Percentiles rank a stretch among this genome's conserved stretches.
Conservation (phyloP, 2,329 filamentous ascomycete species). For the Dryadomyces sulphureus region DNA sequence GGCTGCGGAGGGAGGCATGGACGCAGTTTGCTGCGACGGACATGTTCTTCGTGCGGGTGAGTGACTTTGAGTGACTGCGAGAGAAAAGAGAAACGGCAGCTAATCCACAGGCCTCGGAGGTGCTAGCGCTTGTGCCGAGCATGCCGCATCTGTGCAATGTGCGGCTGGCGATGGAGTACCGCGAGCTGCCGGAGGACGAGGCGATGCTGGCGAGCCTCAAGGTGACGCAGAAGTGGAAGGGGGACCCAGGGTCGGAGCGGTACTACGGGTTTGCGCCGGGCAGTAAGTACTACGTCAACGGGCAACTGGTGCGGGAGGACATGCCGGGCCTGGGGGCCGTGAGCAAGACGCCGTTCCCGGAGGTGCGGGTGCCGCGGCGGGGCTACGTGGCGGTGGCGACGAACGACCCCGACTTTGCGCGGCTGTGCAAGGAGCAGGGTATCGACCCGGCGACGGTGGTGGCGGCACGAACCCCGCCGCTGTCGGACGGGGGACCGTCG, state of each 20-base stretch:
- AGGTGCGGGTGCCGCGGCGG: slow-evolving; percentile 38
- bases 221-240: slow-evolving; percentile 39
- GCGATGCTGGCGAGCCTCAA: slow-evolving; percentile 26
- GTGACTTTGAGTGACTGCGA: slow-evolving; percentile 7
- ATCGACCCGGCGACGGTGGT: slow-evolving; percentile 19
- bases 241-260: slow-evolving; percentile 38
- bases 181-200: slow-evolving; percentile 40
- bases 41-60: slow-evolving; percentile 54
- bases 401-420: slow-evolving; percentile 41
- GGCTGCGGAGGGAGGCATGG: slow-evolving; percentile 33
- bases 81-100: slow-evolving; percentile 8
- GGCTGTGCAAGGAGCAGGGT: slow-evolving; percentile 41
- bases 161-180: slow-evolving; percentile 41
- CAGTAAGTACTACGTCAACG: slow-evolving; percentile 44
- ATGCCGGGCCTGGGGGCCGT: slow-evolving; percentile 29
- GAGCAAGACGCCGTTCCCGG: slow-evolving; percentile 39
- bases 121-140: slow-evolving; percentile 42
- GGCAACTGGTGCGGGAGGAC: slow-evolving; percentile 36
- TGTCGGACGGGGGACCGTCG: slow-evolving; percentile 26
- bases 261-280: slow-evolving; percentile 39
- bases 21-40: slow-evolving; percentile 41
- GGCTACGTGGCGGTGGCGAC: slow-evolving; percentile 36
- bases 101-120: slow-evolving; percentile 37
- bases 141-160: slow-evolving; percentile 43
- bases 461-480: slow-evolving; percentile 25